phyloP scores from a whole-genome alignment of 805 yeast species.

The Ogataea pini region DNA sequence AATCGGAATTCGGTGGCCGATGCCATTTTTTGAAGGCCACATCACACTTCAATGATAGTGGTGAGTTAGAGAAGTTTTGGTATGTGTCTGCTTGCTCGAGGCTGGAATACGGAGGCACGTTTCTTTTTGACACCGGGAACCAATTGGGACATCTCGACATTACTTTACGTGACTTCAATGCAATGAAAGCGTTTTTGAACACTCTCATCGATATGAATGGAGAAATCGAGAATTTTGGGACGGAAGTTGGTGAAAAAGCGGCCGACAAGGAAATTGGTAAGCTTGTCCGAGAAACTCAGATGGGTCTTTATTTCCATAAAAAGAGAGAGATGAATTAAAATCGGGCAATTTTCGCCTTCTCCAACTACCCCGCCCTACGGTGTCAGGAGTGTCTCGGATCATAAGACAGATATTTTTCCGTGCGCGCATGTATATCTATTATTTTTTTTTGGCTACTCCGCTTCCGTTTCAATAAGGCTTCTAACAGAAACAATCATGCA shows the following conservation, averaged over 20 bases:
- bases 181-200: slow-evolving; percentile 33
- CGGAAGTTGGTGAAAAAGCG: slow-evolving; percentile 1
- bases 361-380: slow-evolving; percentile 7
- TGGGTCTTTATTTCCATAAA: slow-evolving; percentile 49
- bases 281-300: slow-evolving; percentile 46
- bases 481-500: slow-evolving; percentile 2
- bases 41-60: slow-evolving; percentile 10
- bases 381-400: slow-evolving; percentile 15
- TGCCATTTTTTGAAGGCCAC: neutral
- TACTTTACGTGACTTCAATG: slow-evolving; percentile 31
- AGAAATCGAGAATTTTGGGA: too few species aligned
- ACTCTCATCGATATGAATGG: slow-evolving; percentile 25
- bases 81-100: slow-evolving; percentile 18
- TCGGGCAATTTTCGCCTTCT: neutral
- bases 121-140: slow-evolving; percentile 18
- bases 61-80: slow-evolving; percentile 11
- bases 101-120: slow-evolving; percentile 19
- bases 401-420: slow-evolving; percentile 7
- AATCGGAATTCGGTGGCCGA: neutral
- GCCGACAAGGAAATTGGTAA: slow-evolving; percentile 25
- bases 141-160: slow-evolving; percentile 21
- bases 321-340: slow-evolving; percentile 54
- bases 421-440: slow-evolving; percentile 6
- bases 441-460: slow-evolving; percentile 12
- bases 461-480: slow-evolving; percentile 1